Evolutionary conservation across 1,139 yeast species (phyloP).

Genomic region (Suhomyces choctaworum): DNA sequence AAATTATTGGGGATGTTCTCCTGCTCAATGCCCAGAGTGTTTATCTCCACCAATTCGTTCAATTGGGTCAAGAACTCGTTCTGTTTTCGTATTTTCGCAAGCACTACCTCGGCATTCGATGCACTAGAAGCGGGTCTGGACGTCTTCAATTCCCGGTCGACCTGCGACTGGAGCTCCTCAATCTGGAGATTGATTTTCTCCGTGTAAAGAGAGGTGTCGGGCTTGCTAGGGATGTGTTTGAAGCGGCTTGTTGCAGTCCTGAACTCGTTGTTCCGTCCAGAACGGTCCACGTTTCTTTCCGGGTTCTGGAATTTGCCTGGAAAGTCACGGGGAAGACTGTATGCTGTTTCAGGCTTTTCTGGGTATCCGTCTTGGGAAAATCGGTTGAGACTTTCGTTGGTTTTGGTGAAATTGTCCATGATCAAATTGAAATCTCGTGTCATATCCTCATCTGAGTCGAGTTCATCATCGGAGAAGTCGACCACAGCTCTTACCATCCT

Average conservation of each 20-base stretch:
- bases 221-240: not conserved
- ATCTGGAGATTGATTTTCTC: conserved; percentile 14
- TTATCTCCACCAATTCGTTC: conserved; percentile 23
- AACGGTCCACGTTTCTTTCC: too few species aligned
- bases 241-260: not conserved
- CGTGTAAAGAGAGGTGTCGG: conserved; percentile 7
- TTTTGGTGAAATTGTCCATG: conserved; percentile 14
- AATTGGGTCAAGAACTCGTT: conserved; percentile 26
- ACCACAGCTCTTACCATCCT: not conserved
- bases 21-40: conserved; percentile 14
- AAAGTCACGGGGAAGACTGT: conserved; percentile 20
- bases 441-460: conserved; percentile 17
- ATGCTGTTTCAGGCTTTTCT: not conserved
- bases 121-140: not conserved
- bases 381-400: conserved; percentile 8
- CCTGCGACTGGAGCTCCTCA: conserved; percentile 18
- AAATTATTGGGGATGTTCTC: conserved; percentile 16
- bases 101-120: conserved; percentile 8
- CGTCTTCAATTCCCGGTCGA: conserved; percentile 12
- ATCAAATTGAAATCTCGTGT: conserved; percentile 12
- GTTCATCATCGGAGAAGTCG: conserved; percentile 31
- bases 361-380: conserved; percentile 3
- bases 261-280: not conserved
- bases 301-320: conserved; percentile 23
- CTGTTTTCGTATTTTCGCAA: conserved; percentile 20